Percentiles rank a stretch among this genome's conserved stretches.
Evolutionary conservation across 139 green algal genomes (phyloP).

Genomic region (Eudorina sp.): DNA sequence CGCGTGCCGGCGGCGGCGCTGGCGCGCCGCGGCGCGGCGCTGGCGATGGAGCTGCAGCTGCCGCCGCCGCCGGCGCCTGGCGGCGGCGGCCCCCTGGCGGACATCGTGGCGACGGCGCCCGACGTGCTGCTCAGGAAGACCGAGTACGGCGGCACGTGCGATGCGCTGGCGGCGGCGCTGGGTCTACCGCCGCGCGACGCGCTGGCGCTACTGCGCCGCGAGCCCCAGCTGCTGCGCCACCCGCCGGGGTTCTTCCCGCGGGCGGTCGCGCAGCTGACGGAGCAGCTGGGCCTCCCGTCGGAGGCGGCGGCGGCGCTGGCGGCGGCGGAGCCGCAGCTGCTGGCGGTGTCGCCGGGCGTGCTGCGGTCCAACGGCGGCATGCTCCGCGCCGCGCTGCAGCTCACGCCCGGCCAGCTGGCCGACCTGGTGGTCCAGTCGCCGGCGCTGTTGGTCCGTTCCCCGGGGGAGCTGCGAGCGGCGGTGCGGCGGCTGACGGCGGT

Average conservation of each 20-base stretch:
- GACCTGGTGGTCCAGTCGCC: not conserved
- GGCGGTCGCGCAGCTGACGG: not conserved
- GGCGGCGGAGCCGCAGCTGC: not conserved
- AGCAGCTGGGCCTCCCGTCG: not conserved
- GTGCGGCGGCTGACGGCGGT: not conserved
- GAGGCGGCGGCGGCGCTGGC: not conserved
- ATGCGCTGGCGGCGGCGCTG: constrained; percentile 7
- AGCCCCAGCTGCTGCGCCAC: constrained; percentile 14
- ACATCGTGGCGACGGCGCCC: not conserved
- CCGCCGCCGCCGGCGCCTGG: not conserved
- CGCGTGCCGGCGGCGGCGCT: not conserved
- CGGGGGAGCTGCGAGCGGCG: not conserved
- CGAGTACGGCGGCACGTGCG: not conserved
- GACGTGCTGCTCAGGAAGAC: not conserved
- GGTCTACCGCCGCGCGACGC: not conserved
- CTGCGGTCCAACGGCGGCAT: not conserved
- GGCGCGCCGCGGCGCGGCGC: not conserved
- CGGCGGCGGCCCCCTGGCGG: not conserved
- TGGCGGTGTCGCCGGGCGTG: not conserved
- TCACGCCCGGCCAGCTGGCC: not conserved
- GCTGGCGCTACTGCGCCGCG: not conserved
- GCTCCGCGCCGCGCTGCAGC: constrained; percentile 11
- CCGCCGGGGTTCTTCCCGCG: not conserved
- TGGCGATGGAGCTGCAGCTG: constrained; percentile 7
- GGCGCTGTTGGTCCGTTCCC: constrained; percentile 2